Evolutionary conservation across 345 rosid genomes (phyloP), one percentile per base, ranked within the genome.

Genomic region (Hirschfeldia incana): DNA sequence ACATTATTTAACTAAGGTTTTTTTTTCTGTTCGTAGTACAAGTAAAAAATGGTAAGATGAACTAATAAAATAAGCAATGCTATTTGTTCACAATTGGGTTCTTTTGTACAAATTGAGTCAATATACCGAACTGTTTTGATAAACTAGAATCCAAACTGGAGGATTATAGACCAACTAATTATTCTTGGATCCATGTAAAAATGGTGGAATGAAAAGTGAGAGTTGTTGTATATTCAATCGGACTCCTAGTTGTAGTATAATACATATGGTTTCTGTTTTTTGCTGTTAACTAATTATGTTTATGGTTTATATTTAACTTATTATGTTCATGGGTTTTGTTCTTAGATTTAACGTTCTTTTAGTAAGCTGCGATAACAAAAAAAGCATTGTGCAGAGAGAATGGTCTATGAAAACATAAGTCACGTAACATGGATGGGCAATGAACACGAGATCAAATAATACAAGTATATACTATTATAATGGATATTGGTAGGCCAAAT

Each of bases 401-500:
- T 78, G 72, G 9, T 64, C 3, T 5, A 39, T n/a, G 53, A 42
- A 78, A 78, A 65, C 73, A 65, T 57, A 53, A 21, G 68, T 62
- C 53, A 65, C 29, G 75, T 46, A 46, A 60, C 36, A 60, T 4
- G 60, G 33, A 29, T 37, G 42, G 81, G 76, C 59, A 36, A 8
- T 55, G 76, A 58, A 65, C 68, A 58, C 34, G 67, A 66, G 59
- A 29, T 13, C 77, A 72, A 78, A 78, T 65, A 58, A 78, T 78
- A 67, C 72, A 71, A 71, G 61, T 37, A 71, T 53, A 37, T 55
- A 32, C 36, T 59, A 78, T 17, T 58, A 33, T 60, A 67, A 73
- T 67, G 65, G 39, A 73, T 67, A 73, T 60, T 67, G 78, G 65
- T 79, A 72, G 77, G 73, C 82, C 77, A 67, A 79, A 79, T 60